Conservation (phyloP, 208 protist genomes). For the Trypanosoma avium region DNA sequence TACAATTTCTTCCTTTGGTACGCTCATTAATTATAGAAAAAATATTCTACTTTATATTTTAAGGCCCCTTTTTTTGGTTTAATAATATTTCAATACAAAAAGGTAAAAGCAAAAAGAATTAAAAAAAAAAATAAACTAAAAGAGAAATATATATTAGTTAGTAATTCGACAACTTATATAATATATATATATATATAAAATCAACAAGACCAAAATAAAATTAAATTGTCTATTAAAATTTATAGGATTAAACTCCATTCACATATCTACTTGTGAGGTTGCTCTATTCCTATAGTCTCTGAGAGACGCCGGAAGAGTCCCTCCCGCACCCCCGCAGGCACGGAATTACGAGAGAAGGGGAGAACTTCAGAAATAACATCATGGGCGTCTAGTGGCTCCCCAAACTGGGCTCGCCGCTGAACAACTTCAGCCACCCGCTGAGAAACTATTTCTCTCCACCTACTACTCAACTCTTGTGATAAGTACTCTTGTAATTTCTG, state of each 20-base stretch:
- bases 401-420: conserved; percentile 35
- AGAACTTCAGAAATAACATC: conserved; percentile 59
- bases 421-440: conserved; percentile 27
- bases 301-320: conserved; percentile 57
- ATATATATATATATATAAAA: not conserved
- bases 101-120: not conserved
- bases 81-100: no score
- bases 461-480: conserved; percentile 13
- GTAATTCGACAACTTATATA: not conserved
- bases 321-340: conserved; percentile 56
- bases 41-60: no score
- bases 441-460: conserved; percentile 13
- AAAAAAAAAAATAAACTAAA: not conserved
- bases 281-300: not conserved
- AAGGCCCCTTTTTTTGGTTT: no score
- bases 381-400: conserved; percentile 52
- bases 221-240: not conserved
- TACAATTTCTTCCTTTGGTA: conserved; percentile 37
- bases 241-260: not conserved
- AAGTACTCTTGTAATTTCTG: conserved; percentile 44
- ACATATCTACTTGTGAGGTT: not conserved
- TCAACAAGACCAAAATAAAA: not conserved
- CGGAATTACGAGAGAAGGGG: conserved; percentile 41
- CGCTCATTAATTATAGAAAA: conserved; percentile 15
- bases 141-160: not conserved